phyloP scores from a whole-genome alignment of 176 grass and related monocot species.

The Dactylis glomerata region DNA sequence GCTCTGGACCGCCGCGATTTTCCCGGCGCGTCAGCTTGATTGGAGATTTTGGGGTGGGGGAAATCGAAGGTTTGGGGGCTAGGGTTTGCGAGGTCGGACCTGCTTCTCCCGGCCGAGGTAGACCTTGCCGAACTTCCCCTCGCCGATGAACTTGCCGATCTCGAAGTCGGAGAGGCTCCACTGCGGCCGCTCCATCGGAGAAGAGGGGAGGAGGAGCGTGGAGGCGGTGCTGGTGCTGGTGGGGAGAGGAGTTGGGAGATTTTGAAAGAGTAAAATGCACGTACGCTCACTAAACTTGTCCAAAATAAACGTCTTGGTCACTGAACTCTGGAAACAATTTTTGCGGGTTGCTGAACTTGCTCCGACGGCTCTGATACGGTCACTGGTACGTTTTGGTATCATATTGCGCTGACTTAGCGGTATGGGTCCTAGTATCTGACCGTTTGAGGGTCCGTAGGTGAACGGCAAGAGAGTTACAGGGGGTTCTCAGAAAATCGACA shows the following conservation, averaged over 20 bases:
- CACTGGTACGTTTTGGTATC: too few relatives aligned
- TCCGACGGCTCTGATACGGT: too few relatives aligned
- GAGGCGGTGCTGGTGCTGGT: background rate
- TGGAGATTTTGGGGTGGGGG: background rate
- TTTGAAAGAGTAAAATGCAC: too few relatives aligned
- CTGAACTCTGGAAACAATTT: too few relatives aligned
- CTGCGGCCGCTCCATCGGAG: slow-evolving; percentile 28
- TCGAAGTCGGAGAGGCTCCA: slow-evolving; percentile 84
- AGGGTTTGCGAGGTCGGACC: slow-evolving; percentile 28
- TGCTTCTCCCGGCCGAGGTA: slow-evolving; percentile 82
- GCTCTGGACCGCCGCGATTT: slow-evolving; percentile 41
- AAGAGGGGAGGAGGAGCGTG: background rate
- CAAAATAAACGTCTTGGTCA: too few relatives aligned
- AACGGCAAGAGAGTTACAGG: too few relatives aligned
- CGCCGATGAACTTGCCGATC: slow-evolving; percentile 72
- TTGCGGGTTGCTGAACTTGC: too few relatives aligned
- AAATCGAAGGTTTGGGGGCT: background rate
- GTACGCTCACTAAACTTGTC: too few relatives aligned
- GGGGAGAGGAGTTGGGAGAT: background rate
- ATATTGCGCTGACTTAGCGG: too few relatives aligned
- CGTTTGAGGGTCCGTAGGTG: too few relatives aligned
- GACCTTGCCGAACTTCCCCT: slow-evolving; percentile 92
- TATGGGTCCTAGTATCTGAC: too few relatives aligned
- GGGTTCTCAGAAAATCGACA: too few relatives aligned
- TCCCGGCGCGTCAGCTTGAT: background rate